Evolutionary conservation across 176 grass and related monocot genomes (phyloP).

Genomic region (Musa troglodytarum): DNA sequence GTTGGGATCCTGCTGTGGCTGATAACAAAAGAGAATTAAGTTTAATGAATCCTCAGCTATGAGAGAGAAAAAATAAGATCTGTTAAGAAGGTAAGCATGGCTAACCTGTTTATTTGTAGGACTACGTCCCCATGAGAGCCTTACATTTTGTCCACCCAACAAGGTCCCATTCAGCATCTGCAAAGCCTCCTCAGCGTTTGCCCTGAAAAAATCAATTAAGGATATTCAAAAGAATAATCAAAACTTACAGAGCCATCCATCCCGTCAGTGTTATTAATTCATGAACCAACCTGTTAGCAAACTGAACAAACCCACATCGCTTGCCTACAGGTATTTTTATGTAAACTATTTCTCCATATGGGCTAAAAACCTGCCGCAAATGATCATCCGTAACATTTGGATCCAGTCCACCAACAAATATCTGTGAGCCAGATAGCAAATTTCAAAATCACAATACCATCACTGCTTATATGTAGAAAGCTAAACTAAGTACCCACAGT

Average conservation of each 20-base stretch:
- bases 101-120: conserved; percentile 39
- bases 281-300: conserved; percentile 9
- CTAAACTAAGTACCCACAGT: conserved; percentile 32
- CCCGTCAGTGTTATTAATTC: background rate
- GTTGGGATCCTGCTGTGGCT: conserved; percentile 30
- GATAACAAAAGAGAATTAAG: conserved; percentile 10
- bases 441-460: background rate
- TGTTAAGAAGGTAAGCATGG: background rate
- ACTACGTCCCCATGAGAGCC: conserved; percentile 27
- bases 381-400: conserved; percentile 3
- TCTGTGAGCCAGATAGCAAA: background rate
- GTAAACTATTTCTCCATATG: conserved; percentile 3
- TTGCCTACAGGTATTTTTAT: conserved; percentile 4
- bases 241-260: background rate
- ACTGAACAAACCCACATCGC: conserved; percentile 11
- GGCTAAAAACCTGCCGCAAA: background rate
- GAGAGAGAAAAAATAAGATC: background rate
- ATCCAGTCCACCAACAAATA: background rate
- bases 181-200: conserved; percentile 45
- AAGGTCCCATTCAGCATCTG: conserved; percentile 39
- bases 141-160: conserved; percentile 27
- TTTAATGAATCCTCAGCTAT: background rate
- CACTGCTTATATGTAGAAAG: background rate
- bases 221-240: background rate
- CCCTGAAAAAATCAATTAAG: conserved; percentile 19